These are phyloP conservation scores for Rhododendron vialii DNA, from an alignment of 148 eudicot species.

Conservation along the genomic window DNA sequence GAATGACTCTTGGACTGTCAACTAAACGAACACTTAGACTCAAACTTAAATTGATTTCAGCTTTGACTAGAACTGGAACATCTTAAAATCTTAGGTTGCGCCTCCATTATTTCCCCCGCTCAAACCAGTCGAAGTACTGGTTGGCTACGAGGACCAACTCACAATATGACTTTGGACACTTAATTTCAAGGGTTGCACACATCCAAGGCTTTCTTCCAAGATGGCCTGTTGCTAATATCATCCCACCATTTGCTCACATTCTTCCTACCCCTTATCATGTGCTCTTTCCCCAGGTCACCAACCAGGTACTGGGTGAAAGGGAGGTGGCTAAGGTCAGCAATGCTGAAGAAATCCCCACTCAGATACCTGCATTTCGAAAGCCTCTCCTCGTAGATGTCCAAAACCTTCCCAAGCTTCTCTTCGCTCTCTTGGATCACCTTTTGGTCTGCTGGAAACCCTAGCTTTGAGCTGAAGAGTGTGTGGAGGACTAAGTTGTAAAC, in stretches of 20 bases:
- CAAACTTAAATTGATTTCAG: too few relatives aligned
- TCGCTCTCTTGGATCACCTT: slow-evolving; percentile 25
- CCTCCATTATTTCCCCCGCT: not conserved
- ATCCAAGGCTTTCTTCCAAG: slow-evolving; percentile 30
- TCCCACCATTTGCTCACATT: slow-evolving; percentile 22
- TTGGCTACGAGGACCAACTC: not conserved
- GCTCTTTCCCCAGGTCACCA: slow-evolving; percentile 12
- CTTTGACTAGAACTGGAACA: too few relatives aligned
- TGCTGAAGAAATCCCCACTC: slow-evolving; percentile 39
- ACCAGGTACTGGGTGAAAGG: slow-evolving; percentile 26
- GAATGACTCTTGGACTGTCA: not conserved
- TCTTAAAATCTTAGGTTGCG: not conserved
- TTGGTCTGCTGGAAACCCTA: slow-evolving; percentile 17
- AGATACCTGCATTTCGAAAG: slow-evolving; percentile 30
- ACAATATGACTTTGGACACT: not conserved
- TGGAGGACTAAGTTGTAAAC: slow-evolving; percentile 20
- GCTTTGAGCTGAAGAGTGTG: slow-evolving; percentile 19
- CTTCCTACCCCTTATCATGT: slow-evolving; percentile 9
- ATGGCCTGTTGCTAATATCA: slow-evolving; percentile 42
- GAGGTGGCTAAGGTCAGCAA: slow-evolving; percentile 43
- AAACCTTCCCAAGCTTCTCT: slow-evolving; percentile 29
- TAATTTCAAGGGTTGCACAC: not conserved
- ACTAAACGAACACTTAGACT: not conserved
- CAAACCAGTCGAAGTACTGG: not conserved
- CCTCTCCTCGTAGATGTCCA: slow-evolving; percentile 38